Evolutionary conservation across 345 rosid genomes (phyloP).

Genomic region (Chamaenerion angustifolium): DNA sequence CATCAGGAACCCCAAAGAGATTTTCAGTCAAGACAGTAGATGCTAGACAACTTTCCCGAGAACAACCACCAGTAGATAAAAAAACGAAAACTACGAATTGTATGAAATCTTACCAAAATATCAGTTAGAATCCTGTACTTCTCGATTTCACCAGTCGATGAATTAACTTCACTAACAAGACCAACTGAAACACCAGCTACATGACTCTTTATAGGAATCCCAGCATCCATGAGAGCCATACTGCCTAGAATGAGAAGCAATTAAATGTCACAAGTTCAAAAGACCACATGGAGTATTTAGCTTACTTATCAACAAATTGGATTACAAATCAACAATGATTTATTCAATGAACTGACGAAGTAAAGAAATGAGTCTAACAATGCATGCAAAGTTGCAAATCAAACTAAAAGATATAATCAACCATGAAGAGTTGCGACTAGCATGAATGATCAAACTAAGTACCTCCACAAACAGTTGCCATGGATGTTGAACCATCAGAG

Average conservation of each 20-base stretch:
- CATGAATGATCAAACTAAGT: constrained; percentile 8
- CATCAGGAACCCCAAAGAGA: not conserved
- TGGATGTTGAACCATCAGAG: constrained; percentile 97
- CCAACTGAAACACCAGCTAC: constrained; percentile 99
- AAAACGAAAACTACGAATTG: not conserved
- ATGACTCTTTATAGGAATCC: constrained; percentile 72
- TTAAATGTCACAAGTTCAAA: constrained; percentile 2
- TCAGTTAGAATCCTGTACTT: constrained; percentile 83
- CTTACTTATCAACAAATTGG: too few species aligned
- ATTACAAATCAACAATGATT: not conserved
- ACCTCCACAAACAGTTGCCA: constrained; percentile 99
- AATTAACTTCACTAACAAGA: constrained; percentile 70
- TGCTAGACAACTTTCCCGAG: too few species aligned
- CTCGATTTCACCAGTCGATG: constrained; percentile 54
- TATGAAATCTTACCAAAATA: constrained; percentile 56
- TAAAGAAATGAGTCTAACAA: too few species aligned
- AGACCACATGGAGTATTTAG: too few species aligned
- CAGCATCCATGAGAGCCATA: constrained; percentile 98
- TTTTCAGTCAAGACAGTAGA: too few species aligned
- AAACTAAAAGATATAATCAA: too few species aligned
- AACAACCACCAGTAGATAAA: not conserved
- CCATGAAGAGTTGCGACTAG: not conserved
- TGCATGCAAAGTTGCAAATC: too few species aligned
- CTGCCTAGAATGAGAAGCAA: constrained; percentile 46
- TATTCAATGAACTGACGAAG: too few species aligned